These are phyloP conservation scores for Drechmeria coniospora DNA, from an alignment of 2,329 filamentous ascomycete species.

Conservation along the genomic window DNA sequence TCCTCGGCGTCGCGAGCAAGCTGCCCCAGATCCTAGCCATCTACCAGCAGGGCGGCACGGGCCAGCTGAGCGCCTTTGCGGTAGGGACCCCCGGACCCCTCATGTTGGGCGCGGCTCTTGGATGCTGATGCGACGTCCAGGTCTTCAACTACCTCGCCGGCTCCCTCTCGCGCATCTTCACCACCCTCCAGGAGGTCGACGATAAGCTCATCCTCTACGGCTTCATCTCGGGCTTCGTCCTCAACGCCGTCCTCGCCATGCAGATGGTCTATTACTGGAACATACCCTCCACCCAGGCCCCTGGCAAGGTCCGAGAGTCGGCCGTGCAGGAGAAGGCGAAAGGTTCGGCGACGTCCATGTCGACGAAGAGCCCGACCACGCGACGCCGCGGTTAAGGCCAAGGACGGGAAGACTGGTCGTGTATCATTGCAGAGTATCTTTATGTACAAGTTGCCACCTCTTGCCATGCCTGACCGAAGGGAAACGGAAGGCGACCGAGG, in stretches of 20 bases:
- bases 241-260: slow-evolving; percentile 71
- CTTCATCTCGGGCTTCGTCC: slow-evolving; percentile 77
- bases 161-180: slow-evolving; percentile 89
- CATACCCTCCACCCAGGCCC: slow-evolving; percentile 32
- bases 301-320: slow-evolving; percentile 23
- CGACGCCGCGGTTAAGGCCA: slow-evolving; percentile 23
- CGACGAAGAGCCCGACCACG: slow-evolving; percentile 27
- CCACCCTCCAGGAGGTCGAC: slow-evolving; percentile 91
- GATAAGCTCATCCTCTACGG: slow-evolving; percentile 93
- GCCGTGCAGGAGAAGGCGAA: slow-evolving; percentile 12
- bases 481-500: too few relatives aligned
- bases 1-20: slow-evolving; percentile 78
- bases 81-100: slow-evolving; percentile 36
- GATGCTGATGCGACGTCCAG: slow-evolving; percentile 26
- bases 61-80: slow-evolving; percentile 90
- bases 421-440: background rate
- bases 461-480: too few relatives aligned
- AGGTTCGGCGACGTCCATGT: slow-evolving; percentile 18
- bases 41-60: slow-evolving; percentile 72
- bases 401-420: slow-evolving; percentile 2
- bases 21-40: slow-evolving; percentile 84
- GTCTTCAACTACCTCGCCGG: slow-evolving; percentile 97
- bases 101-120: background rate
- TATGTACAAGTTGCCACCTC: slow-evolving; percentile 2
- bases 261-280: slow-evolving; percentile 99